Evolutionary conservation across 106 monocot species (phyloP).

Genomic region (Narthecium ossifragum): DNA sequence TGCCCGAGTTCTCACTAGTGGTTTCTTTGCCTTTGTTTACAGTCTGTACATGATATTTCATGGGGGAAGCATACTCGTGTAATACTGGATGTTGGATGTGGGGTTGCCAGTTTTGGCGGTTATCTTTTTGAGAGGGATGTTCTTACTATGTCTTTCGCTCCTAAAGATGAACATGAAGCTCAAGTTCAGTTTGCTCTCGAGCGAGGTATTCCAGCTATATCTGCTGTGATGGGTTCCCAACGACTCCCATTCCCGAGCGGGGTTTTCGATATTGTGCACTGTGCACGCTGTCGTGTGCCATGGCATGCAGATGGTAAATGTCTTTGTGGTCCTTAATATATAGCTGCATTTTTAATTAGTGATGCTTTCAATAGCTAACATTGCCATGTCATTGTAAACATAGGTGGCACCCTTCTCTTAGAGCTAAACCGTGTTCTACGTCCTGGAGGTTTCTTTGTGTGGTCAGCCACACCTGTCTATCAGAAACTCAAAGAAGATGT

Average conservation of each 20-base stretch:
- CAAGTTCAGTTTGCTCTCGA: conserved; percentile 94
- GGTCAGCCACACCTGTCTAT: conserved; percentile 98
- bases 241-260: conserved; percentile 74
- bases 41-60: conserved; percentile 58
- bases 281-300: conserved; percentile 94
- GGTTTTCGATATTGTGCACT: conserved; percentile 82
- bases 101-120: conserved; percentile 91
- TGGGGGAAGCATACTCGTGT: conserved; percentile 90
- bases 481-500: conserved; percentile 92
- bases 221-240: conserved; percentile 95
- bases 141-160: conserved; percentile 87
- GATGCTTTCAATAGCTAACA: background rate
- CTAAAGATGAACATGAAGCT: conserved; percentile 96
- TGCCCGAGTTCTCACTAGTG: too few species aligned
- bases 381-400: background rate
- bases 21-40: conserved; percentile 6
- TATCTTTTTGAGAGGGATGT: conserved; percentile 90
- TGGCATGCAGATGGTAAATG: conserved; percentile 79
- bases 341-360: background rate
- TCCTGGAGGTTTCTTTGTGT: conserved; percentile 90
- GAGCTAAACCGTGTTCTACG: conserved; percentile 85
- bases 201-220: conserved; percentile 91
- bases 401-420: conserved; percentile 78
- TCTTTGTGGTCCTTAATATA: background rate
- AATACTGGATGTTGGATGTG: conserved; percentile 89